phyloP scores from a whole-genome alignment of 441 rosid species.

The Populus hybrid region DNA sequence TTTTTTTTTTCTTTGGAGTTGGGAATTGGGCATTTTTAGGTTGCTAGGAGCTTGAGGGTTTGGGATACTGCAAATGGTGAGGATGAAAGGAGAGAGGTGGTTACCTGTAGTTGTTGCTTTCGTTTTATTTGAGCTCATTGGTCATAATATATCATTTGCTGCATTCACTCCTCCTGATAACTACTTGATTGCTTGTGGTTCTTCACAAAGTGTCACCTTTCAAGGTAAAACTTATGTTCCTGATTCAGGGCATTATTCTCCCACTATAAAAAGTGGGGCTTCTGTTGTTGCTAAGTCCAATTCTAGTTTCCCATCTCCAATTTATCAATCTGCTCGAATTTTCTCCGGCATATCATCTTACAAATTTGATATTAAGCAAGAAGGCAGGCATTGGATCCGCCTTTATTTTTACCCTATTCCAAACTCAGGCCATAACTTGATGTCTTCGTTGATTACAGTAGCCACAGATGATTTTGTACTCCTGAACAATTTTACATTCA shows the following conservation, averaged over 20 bases:
- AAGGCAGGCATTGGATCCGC: no score
- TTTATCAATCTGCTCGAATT: no score
- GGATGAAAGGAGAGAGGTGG: constrained; percentile 44
- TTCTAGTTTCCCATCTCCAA: constrained; percentile 45
- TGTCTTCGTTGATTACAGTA: no score
- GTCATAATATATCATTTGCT: constrained; percentile 37
- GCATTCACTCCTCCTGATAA: constrained; percentile 65
- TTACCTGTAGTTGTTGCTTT: constrained; percentile 32
- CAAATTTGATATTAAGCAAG: no score
- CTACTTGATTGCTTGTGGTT: constrained; percentile 82
- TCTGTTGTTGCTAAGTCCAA: constrained; percentile 46
- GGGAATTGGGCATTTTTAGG: constrained; percentile 16
- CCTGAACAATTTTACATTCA: no score
- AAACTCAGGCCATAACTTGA: no score
- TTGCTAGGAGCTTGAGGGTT: constrained; percentile 18
- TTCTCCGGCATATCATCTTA: no score
- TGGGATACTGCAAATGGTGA: constrained; percentile 28
- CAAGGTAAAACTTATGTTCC: constrained; percentile 77
- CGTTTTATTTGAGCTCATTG: constrained; percentile 35
- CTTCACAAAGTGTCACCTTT: constrained; percentile 60
- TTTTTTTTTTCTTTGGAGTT: constrained; percentile 16
- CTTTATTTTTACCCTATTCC: no score
- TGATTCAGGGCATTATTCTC: constrained; percentile 60
- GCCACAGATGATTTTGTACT: no score
- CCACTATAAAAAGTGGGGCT: constrained; percentile 47